These are phyloP conservation scores for Leersia perrieri DNA, from an alignment of 176 grass and related monocot species.

Conservation along the genomic window DNA sequence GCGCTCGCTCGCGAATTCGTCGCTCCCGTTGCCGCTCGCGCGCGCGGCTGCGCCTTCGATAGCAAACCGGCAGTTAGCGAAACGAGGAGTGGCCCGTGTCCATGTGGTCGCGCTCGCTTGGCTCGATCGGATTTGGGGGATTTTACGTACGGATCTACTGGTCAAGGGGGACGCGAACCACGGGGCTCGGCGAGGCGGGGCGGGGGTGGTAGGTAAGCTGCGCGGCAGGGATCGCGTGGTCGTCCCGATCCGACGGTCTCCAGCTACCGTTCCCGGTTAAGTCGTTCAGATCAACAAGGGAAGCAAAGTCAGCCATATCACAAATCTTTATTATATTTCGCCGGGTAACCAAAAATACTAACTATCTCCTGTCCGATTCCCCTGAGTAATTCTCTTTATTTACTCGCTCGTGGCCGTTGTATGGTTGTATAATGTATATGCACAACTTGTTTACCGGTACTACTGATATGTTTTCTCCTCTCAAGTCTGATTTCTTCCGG, in stretches of 20 bases:
- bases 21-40: too few species aligned
- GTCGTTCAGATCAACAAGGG: background rate
- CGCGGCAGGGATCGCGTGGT: conserved; percentile 3
- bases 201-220: conserved; percentile 26
- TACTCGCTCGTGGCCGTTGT: background rate
- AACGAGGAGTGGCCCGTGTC: background rate
- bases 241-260: background rate
- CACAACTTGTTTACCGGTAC: too few species aligned
- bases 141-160: background rate
- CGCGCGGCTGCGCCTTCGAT: background rate
- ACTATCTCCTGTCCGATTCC: background rate
- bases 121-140: too few species aligned
- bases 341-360: too few species aligned
- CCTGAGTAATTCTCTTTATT: background rate
- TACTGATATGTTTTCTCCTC: too few species aligned
- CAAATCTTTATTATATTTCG: too few species aligned
- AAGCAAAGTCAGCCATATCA: background rate
- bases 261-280: background rate
- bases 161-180: background rate
- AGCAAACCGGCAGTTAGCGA: background rate
- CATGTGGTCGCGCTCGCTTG: background rate
- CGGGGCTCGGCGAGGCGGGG: too few species aligned
- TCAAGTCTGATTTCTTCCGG: background rate
- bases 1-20: background rate
- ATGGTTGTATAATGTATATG: too few species aligned